Conservation (phyloP, 257 asterid species). For the Ehretia macrophylla region DNA sequence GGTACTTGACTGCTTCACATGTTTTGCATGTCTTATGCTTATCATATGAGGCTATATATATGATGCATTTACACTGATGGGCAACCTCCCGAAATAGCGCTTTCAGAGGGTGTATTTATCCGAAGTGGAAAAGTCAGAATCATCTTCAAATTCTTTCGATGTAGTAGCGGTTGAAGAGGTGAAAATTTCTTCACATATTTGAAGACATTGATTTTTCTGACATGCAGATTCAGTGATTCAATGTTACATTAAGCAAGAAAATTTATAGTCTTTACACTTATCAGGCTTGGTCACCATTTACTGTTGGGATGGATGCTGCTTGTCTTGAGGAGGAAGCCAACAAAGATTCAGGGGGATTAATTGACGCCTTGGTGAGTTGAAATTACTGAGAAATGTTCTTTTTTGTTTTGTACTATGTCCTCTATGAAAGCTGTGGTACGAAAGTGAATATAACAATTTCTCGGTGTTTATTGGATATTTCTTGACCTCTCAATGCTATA, state of each 20-base stretch:
- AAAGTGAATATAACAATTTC: background rate
- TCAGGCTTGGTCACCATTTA: constrained; percentile 86
- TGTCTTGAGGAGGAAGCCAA: constrained; percentile 30
- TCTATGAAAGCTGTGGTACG: background rate
- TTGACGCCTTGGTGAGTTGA: constrained; percentile 60
- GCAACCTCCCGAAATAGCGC: constrained; percentile 33
- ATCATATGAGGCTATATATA: background rate
- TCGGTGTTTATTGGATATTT: background rate
- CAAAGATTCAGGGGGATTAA: constrained; percentile 30
- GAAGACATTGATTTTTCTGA: constrained; percentile 7
- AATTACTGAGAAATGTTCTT: background rate
- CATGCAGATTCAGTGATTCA: background rate
- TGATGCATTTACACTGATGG: constrained; percentile 11
- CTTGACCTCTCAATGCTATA: too few relatives aligned
- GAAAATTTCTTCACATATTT: constrained; percentile 21
- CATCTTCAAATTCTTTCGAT: constrained; percentile 37
- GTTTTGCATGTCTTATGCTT: constrained; percentile 6
- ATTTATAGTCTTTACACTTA: constrained; percentile 20
- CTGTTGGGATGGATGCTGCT: constrained; percentile 39
- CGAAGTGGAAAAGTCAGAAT: constrained; percentile 35
- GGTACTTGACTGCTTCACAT: constrained; percentile 35
- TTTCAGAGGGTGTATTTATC: constrained; percentile 57
- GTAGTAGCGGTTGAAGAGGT: constrained; percentile 64
- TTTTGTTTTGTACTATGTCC: background rate
- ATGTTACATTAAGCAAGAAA: constrained; percentile 8